Evolutionary conservation across 2,329 filamentous ascomycete species (phyloP).

Genomic region (Curvularia eragrostidis): DNA sequence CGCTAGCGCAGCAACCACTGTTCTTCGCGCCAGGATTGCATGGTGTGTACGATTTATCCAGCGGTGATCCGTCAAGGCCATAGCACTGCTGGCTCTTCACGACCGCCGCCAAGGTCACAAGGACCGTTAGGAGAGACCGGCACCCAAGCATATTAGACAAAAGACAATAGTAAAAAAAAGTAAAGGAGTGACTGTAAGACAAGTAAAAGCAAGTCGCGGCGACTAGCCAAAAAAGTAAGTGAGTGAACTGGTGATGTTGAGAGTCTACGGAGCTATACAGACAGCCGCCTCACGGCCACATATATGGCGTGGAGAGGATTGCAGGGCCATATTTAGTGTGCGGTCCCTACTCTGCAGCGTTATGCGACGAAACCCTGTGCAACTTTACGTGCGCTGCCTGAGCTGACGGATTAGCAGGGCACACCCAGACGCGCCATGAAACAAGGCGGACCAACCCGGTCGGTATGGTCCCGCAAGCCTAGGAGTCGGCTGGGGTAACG

Average conservation of each 20-base stretch:
- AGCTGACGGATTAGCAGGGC: constrained; percentile 23
- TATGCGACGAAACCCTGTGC: constrained; percentile 34
- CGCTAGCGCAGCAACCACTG: constrained; percentile 45
- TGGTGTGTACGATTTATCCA: constrained; percentile 39
- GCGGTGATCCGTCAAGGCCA: constrained; percentile 36
- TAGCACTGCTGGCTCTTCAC: constrained; percentile 40
- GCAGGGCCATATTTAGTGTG: constrained; percentile 26
- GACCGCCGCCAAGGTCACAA: constrained; percentile 19
- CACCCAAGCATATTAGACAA: constrained; percentile 30
- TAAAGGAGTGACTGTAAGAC: constrained; percentile 5
- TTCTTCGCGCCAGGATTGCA: constrained; percentile 40
- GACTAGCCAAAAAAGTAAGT: constrained; percentile 4
- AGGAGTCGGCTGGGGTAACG: constrained; percentile 26
- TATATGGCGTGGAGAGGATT: constrained; percentile 14
- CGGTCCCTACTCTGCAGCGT: constrained; percentile 28
- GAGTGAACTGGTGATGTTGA: constrained; percentile 6
- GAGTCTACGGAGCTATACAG: constrained; percentile 9
- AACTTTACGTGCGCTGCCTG: constrained; percentile 26
- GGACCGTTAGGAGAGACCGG: constrained; percentile 23
- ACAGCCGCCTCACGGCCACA: constrained; percentile 19
- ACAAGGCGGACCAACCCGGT: constrained; percentile 37
- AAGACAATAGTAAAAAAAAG: constrained; percentile 7
- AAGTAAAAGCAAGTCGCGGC: constrained; percentile 6
- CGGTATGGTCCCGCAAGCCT: constrained; percentile 22
- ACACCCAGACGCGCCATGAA: constrained; percentile 31